Evolutionary conservation across 2,329 filamentous ascomycete species (phyloP).

Genomic region (Pseudogymnoascus sp.): DNA sequence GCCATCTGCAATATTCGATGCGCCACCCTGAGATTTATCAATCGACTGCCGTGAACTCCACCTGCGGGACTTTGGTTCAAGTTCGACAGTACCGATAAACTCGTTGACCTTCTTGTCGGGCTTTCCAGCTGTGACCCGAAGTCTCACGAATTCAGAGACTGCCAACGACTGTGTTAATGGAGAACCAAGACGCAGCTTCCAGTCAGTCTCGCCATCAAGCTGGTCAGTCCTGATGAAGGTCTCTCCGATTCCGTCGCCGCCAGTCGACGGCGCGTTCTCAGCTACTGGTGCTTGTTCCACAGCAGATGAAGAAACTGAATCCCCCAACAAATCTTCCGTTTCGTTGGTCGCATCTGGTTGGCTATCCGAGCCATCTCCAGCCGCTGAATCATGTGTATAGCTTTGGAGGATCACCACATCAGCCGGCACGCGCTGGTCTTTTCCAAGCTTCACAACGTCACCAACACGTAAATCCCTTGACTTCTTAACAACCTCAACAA

Average conservation of each 20-base stretch:
- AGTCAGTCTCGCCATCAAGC: conserved; percentile 94
- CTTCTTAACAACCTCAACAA: conserved; percentile 67
- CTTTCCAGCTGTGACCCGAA: conserved; percentile 73
- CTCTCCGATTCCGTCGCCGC: conserved; percentile 51
- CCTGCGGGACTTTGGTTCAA: conserved; percentile 51
- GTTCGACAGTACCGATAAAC: conserved; percentile 81
- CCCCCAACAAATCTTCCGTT: conserved; percentile 24
- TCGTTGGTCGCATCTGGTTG: conserved; percentile 17
- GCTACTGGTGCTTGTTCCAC: conserved; percentile 19
- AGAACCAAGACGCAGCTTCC: conserved; percentile 89
- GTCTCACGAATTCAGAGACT: conserved; percentile 61
- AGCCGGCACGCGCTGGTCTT: conserved; percentile 87
- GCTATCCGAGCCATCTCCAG: conserved; percentile 23
- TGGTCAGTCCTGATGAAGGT: conserved; percentile 97
- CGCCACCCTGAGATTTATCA: conserved; percentile 31
- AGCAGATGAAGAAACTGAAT: conserved; percentile 26
- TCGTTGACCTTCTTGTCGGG: conserved; percentile 93
- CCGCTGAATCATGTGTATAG: conserved; percentile 48
- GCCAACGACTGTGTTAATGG: conserved; percentile 75
- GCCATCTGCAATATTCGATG: conserved; percentile 21
- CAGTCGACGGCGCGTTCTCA: conserved; percentile 23
- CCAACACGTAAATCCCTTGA: conserved; percentile 88
- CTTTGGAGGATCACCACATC: conserved; percentile 92
- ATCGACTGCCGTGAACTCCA: conserved; percentile 25
- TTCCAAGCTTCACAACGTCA: conserved; percentile 86